Conservation (phyloP, 169 alveolate species). For the Plasmodium malariae region DNA sequence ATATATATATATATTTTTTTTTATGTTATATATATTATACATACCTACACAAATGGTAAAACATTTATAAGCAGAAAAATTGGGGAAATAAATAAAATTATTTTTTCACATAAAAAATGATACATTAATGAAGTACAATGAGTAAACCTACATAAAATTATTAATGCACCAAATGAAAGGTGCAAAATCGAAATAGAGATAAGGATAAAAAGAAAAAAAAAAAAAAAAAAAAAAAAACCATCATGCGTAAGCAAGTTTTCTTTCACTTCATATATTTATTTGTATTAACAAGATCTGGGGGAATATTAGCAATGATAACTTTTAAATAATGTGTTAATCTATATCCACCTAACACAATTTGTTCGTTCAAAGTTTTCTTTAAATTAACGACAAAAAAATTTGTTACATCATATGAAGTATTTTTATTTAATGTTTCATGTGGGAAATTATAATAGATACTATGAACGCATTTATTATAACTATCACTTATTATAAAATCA, state of each 20-base stretch:
- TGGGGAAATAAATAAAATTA: neutral
- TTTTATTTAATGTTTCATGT: conserved; percentile 21
- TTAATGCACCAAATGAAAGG: neutral
- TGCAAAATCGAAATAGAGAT: too few relatives aligned
- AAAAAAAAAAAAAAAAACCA: neutral
- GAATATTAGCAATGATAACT: conserved; percentile 53
- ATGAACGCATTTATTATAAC: conserved; percentile 15
- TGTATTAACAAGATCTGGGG: conserved; percentile 18
- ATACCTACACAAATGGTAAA: neutral
- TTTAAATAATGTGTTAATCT: conserved; percentile 56
- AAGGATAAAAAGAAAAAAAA: too few relatives aligned
- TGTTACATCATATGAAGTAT: conserved; percentile 4
- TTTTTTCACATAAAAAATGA: neutral
- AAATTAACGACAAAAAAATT: conserved; percentile 5
- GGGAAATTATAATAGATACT: conserved; percentile 34
- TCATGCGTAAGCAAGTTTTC: neutral
- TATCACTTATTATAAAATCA: conserved; percentile 37
- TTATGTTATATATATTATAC: too few relatives aligned
- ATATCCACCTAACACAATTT: conserved; percentile 65
- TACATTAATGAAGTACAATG: neutral
- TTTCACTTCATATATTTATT: neutral
- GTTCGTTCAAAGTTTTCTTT: conserved; percentile 42
- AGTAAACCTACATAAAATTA: neutral
- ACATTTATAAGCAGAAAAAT: neutral
- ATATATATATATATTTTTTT: too few relatives aligned